A percentile compares a stretch with the other conserved stretches of the same genome.
Evolutionary conservation across 2,329 filamentous ascomycete species (phyloP).

Genomic region (Trichoderma endophyticum): DNA sequence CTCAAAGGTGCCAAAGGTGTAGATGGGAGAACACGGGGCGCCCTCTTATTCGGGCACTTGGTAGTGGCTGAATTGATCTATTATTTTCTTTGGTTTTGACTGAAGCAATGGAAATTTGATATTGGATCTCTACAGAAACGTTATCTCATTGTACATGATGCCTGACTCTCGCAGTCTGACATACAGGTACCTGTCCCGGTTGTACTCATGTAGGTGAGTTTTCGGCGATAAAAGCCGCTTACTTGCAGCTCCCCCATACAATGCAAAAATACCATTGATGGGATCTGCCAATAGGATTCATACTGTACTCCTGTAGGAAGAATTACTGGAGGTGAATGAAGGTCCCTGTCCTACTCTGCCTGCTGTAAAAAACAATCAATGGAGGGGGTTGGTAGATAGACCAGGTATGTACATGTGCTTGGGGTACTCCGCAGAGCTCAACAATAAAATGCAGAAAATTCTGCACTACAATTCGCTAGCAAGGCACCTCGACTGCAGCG

Average conservation of each 20-base stretch:
- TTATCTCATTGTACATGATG: neutral
- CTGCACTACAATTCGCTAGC: constrained; percentile 4
- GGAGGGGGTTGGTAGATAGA: neutral
- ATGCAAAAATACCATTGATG: neutral
- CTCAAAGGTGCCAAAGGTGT: neutral
- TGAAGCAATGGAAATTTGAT: neutral
- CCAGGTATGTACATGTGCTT: neutral
- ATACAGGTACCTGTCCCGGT: neutral
- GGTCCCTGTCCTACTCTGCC: neutral
- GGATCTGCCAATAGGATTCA: neutral
- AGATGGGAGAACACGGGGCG: neutral
- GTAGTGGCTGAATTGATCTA: neutral
- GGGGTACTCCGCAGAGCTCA: neutral
- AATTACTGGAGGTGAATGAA: neutral
- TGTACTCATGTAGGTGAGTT: neutral
- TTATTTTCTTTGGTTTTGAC: neutral
- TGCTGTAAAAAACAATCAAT: neutral
- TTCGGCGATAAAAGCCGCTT: neutral
- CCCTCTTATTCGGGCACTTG: neutral
- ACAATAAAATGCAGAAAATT: constrained; percentile 3
- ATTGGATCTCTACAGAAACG: neutral
- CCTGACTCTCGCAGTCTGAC: neutral
- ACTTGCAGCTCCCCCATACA: neutral
- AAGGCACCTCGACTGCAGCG: neutral
- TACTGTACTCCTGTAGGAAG: neutral